phyloP scores from a whole-genome alignment of 2,329 filamentous ascomycete genomes.

The Aspergillus pseudoterreus region DNA sequence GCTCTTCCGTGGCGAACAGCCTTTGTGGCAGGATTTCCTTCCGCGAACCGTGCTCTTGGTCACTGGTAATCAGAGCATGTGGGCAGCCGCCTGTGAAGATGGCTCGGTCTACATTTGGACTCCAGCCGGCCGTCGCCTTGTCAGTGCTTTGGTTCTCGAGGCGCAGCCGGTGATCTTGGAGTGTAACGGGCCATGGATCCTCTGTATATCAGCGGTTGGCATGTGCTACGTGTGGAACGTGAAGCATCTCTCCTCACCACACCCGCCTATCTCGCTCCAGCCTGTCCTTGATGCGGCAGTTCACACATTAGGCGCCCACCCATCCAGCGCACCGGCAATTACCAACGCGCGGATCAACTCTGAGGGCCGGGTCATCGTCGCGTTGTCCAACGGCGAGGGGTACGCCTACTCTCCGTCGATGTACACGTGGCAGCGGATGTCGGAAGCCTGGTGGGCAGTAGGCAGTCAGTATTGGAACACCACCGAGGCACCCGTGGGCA shows the following conservation, averaged over 20 bases:
- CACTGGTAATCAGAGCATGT: conserved; percentile 85
- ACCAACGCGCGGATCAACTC: conserved; percentile 91
- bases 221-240: conserved; percentile 94
- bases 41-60: conserved; percentile 83
- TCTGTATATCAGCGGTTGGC: conserved; percentile 84
- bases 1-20: conserved; percentile 72
- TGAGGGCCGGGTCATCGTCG: conserved; percentile 80
- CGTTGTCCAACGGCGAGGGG: conserved; percentile 89
- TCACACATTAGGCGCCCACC: conserved; percentile 72
- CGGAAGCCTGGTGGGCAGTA: conserved; percentile 96
- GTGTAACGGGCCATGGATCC: conserved; percentile 80
- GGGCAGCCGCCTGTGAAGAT: conserved; percentile 90
- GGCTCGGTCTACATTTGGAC: conserved; percentile 89
- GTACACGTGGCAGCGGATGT: conserved; percentile 92
- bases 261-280: conserved; percentile 83
- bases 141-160: conserved; percentile 83
- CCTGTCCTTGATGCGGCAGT: conserved; percentile 85
- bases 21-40: conserved; percentile 91
- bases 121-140: conserved; percentile 77
- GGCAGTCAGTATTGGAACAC: conserved; percentile 99
- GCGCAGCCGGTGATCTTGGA: conserved; percentile 93
- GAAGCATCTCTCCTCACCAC: conserved; percentile 74
- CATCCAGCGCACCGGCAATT: conserved; percentile 75
- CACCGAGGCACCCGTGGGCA: conserved; percentile 82
- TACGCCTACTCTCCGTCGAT: conserved; percentile 83